A percentile compares a stretch with the other conserved stretches of the same genome.
Conservation (phyloP, 2,329 filamentous ascomycete species). For the Basipetospora sp. region DNA sequence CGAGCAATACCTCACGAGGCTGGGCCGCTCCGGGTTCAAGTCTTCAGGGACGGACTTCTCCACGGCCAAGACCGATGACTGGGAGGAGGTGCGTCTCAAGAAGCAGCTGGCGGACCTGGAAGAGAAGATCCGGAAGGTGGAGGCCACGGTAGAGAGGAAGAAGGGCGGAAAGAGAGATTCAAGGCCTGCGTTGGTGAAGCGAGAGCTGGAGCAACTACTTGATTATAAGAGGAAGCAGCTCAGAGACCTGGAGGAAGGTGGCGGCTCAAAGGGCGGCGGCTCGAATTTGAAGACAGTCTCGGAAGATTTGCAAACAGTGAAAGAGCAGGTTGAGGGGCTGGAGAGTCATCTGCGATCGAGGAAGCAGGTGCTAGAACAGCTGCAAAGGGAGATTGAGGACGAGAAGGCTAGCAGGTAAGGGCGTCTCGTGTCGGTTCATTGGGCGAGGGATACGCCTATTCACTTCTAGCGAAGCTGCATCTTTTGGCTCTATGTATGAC, state of each 20-base stretch:
- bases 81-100: slow-evolving; percentile 92
- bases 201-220: slow-evolving; percentile 81
- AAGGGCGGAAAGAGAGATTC: slow-evolving; percentile 53
- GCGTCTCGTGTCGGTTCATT: too few species aligned
- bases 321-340: slow-evolving; percentile 83
- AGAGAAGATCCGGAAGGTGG: slow-evolving; percentile 70
- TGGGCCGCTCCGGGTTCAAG: slow-evolving; percentile 72
- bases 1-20: slow-evolving; percentile 82
- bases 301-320: slow-evolving; percentile 80
- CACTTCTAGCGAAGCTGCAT: too few species aligned
- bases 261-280: slow-evolving; percentile 52
- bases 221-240: slow-evolving; percentile 84
- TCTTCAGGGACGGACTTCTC: slow-evolving; percentile 82
- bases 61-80: slow-evolving; percentile 74
- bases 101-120: slow-evolving; percentile 84
- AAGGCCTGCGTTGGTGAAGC: slow-evolving; percentile 82
- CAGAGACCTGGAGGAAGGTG: slow-evolving; percentile 58
- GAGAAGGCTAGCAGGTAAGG: slow-evolving; percentile 52
- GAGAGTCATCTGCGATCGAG: slow-evolving; percentile 68
- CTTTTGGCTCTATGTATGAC: too few species aligned
- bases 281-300: slow-evolving; percentile 55
- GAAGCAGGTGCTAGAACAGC: slow-evolving; percentile 58
- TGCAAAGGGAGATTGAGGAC: slow-evolving; percentile 72
- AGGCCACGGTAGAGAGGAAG: slow-evolving; percentile 53
- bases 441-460: too few species aligned